Base-by-base conservation (phyloP, 495 filamentous ascomycete species). In the Penicillium flavigenum region DNA sequence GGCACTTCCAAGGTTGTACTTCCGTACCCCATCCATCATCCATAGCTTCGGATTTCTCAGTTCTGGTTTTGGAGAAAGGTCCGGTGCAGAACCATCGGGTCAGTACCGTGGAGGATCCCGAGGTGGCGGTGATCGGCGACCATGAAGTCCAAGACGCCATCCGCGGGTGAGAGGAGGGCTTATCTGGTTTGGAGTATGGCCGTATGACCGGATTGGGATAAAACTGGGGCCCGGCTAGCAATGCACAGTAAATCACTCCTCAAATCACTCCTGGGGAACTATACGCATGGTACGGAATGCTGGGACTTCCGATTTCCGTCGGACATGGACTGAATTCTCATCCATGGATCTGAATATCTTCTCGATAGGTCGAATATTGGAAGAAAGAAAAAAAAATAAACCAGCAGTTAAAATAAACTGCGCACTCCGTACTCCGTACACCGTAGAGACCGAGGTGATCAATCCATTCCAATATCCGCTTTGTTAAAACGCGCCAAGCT, bases 401-500 rank as follows among this genome's bases (percentile, higher is more conserved):
- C 7, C 27, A 31, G 38, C 24, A 26, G 24, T 6, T 26, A 5
- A 26, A 26, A n/a, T n/a, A n/a, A n/a, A 24, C 24, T 24, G 24
- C 24, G 24, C 24, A 26, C 24, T 31, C 29, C 10, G 9, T 31
- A 32, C 31, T 10, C 0, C 2, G 31, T 32, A 32, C 31, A 34
- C 31, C 11, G 31, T 34, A 34, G 31, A 34, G 31, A 32, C 31
- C 11, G 31, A 34, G 31, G 31, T 67, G 62, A 67, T 65, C 62
- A 47, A 56, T 65, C 65, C 22, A 41, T 65, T 29, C 38, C 41
- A 5, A 53, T 47, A 26, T 47, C 34, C 16, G 43, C 54, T 64
- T 64, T 58, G 54, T 61, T 48, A 31, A 31, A 22, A 51, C 64
- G 65, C 62, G 62, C 65, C 65, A 67, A 67, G 64, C 32, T 17